Conservation (phyloP, 805 yeast genomes). For the Sugiyamaella qingdaonensis region DNA sequence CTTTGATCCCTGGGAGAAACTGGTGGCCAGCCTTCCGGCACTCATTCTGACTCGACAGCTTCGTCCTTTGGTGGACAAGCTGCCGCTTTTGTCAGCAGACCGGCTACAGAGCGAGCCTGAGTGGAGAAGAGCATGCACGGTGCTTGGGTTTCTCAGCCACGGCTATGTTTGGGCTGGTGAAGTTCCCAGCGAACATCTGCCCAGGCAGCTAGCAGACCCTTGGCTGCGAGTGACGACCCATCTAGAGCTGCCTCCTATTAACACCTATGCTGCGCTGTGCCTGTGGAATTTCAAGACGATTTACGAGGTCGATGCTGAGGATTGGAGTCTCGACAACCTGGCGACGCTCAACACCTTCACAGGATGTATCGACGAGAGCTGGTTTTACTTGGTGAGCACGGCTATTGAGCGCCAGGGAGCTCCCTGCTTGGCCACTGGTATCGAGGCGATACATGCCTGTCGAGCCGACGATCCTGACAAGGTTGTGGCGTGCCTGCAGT, state of each 20-base stretch:
- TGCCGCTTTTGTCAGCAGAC: slow-evolving; percentile 54
- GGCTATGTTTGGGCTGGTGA: slow-evolving; percentile 83
- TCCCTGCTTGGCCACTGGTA: slow-evolving; percentile 58
- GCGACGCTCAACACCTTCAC: slow-evolving; percentile 82
- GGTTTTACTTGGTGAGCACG: slow-evolving; percentile 89
- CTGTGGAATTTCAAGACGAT: slow-evolving; percentile 81
- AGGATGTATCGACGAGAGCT: slow-evolving; percentile 84
- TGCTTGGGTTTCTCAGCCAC: slow-evolving; percentile 76
- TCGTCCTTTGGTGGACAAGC: slow-evolving; percentile 55
- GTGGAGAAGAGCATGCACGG: slow-evolving; percentile 73
- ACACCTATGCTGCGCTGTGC: slow-evolving; percentile 82
- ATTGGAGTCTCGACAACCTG: slow-evolving; percentile 59
- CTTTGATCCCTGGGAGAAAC: slow-evolving; percentile 72
- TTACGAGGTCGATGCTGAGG: slow-evolving; percentile 41
- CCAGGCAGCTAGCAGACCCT: slow-evolving; percentile 67
- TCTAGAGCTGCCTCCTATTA: slow-evolving; percentile 77
- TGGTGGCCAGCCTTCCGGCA: slow-evolving; percentile 66
- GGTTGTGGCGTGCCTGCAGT: slow-evolving; percentile 50
- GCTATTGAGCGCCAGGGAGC: slow-evolving; percentile 84
- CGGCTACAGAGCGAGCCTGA: slow-evolving; percentile 45
- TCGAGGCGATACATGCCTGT: slow-evolving; percentile 59
- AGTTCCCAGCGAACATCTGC: slow-evolving; percentile 57
- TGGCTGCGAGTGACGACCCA: slow-evolving; percentile 52
- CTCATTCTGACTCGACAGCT: slow-evolving; percentile 62
- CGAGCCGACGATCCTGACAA: slow-evolving; percentile 41